These are phyloP conservation scores for Cercospora berteroae DNA, from an alignment of 2,329 filamentous ascomycete species.

Conservation along the genomic window DNA sequence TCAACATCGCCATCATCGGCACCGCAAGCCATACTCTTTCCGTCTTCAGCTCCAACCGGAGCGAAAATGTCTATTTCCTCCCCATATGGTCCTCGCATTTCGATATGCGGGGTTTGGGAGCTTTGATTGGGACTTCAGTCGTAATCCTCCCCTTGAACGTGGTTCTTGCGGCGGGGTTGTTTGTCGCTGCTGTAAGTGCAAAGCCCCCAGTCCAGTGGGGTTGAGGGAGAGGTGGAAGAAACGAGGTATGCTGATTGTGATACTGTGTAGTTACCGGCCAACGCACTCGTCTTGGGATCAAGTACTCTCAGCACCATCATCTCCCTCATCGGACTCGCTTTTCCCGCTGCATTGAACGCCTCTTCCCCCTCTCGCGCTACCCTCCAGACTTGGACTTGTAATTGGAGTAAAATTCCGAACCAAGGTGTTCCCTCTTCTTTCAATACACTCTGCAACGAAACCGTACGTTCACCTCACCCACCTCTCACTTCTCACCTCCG, in stretches of 20 bases:
- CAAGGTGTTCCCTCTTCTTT: constrained; percentile 39
- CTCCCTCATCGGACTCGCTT: constrained; percentile 43
- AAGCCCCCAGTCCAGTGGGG: too few species aligned
- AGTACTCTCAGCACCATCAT: constrained; percentile 41
- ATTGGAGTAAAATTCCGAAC: constrained; percentile 30
- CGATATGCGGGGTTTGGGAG: constrained; percentile 45
- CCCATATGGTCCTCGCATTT: constrained; percentile 51
- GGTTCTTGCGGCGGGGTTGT: constrained; percentile 38
- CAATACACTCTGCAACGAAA: constrained; percentile 42
- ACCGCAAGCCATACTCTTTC: constrained; percentile 45
- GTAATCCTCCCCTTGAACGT: constrained; percentile 42
- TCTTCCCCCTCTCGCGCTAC: constrained; percentile 33
- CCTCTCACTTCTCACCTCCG: too few species aligned
- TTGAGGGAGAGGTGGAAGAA: too few species aligned
- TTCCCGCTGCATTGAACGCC: constrained; percentile 35
- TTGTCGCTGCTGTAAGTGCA: constrained; percentile 29
- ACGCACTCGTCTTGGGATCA: constrained; percentile 39
- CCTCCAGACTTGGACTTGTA: constrained; percentile 42
- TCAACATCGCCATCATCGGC: constrained; percentile 45
- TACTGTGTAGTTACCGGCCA: constrained; percentile 37
- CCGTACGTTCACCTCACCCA: constrained; percentile 25
- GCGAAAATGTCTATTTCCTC: constrained; percentile 49
- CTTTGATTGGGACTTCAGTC: constrained; percentile 41
- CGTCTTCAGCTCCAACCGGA: constrained; percentile 45
- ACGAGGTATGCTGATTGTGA: too few species aligned